A percentile compares a stretch with the other conserved stretches of the same genome.
Conservation (phyloP, 805 yeast genomes). For the Cyberlindnera mycetangii region DNA sequence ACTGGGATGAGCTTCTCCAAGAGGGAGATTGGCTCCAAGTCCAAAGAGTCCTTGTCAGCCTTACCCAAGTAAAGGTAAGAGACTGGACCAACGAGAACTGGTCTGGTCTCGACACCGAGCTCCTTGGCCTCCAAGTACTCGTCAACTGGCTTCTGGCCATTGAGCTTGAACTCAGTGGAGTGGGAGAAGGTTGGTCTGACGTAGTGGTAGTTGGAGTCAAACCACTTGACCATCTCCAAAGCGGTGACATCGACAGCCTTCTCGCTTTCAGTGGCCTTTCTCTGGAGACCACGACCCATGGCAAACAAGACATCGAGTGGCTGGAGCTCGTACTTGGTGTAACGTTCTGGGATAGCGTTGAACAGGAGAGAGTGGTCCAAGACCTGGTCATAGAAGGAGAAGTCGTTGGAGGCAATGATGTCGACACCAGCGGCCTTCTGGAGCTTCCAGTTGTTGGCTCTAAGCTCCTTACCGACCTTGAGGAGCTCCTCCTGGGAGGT, state of each 20-base stretch:
- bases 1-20: constrained; percentile 90
- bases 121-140: constrained; percentile 98
- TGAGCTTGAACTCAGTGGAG: constrained; percentile 92
- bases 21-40: constrained; percentile 87
- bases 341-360: constrained; percentile 96
- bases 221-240: constrained; percentile 99
- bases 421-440: constrained; percentile 98
- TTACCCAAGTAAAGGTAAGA: constrained; percentile 94
- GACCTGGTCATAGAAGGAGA: constrained; percentile 97
- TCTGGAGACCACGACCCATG: constrained; percentile 99
- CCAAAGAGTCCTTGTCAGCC: constrained; percentile 96
- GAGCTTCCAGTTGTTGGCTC: constrained; percentile 96
- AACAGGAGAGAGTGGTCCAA: constrained; percentile 87
- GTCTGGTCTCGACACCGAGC: constrained; percentile 95
- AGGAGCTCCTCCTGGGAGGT: constrained; percentile 80
- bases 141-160: constrained; percentile 94
- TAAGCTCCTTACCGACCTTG: constrained; percentile 91
- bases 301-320: constrained; percentile 93
- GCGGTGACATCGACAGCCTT: constrained; percentile 98
- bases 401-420: constrained; percentile 94
- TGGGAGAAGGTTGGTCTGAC: constrained; percentile 98
- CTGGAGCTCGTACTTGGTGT: constrained; percentile 85
- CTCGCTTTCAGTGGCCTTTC: constrained; percentile 82
- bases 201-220: constrained; percentile 99
- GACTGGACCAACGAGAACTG: constrained; percentile 94